Base-by-base conservation (phyloP, 139 green algal genomes). In the Tetraselmis striata region DNA sequence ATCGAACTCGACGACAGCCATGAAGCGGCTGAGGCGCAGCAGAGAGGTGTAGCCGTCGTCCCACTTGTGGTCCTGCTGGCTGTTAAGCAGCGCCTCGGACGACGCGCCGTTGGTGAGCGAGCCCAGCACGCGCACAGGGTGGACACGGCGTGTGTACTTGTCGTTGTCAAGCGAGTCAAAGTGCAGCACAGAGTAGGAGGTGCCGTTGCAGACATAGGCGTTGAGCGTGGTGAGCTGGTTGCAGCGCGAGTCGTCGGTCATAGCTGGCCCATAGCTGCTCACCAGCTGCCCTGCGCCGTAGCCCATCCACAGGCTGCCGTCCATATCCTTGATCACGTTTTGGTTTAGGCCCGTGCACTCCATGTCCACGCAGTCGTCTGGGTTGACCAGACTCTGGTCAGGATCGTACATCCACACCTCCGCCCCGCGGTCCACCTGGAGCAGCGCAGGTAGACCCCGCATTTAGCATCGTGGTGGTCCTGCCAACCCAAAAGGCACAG, bases 21-120 rank as follows among this genome's bases (percentile, higher is more conserved):
- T 59, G 74, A 85, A 85, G 25, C 82, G 32, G 76, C 77, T 82
- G 25, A 85, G 67, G 2, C 82, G 76, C 59, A 85, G 77, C 31
- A 85, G 77, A 2, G 82, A 85, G 22, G 82, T 85, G 82, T 85
- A 85, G 32, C 74, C 76, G 79, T 82, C 78, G 78, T 85, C 82
- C 82, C 82, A 85, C 59, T 45, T 59, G 28, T 80, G 76, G 80
- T 85, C 82, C 77, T 82, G 74, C 23, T 77, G 82, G 32, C 82
- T 78, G 67, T 85, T 85, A 1, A 85, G 30, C 26, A 32, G 59
- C 0, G 28, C 31, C 18, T 67, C 45, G 18, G 11, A 25, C 45
- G 45, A 67, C 45, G 45, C 45, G 11, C 45, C 45, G 45, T 5
- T 67, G 11, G 45, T 67, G 11, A 67, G 45, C 11, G 5, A 25